Evolutionary conservation across 371 early-diverging fungal genomes (phyloP), one percentile per base, ranked within the genome.

Genomic region (Mucor racemosus): DNA sequence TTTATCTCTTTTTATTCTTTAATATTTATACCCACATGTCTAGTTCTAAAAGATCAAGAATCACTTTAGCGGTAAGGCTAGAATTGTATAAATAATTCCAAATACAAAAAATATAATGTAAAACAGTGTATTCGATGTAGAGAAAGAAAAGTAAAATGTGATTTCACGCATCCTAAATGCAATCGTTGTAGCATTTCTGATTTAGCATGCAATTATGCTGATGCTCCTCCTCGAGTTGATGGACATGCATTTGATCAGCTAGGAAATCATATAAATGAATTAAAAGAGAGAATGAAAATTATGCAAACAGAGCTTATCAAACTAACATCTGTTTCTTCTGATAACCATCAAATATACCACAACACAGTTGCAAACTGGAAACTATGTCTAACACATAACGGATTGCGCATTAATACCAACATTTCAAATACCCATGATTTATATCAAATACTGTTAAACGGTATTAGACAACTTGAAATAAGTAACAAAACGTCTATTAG

Each of bases 71-170:
- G 33, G 78, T 78, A 75, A 73, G 73, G 7, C 3, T 10, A 38
- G 7, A 44, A 7, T 15, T 44, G 17, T 53, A 5, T 10, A 4
- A 21, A 6, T 26, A 10, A 13, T 4, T 26, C 3, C 14, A 31
- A 11, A 26, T 2, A 4, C 21, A 21, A 11, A 13, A 14, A 17
- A n/a, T 53, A 26, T 53, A 53, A 53, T 13, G 13, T 53, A 21
- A 50, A 15, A n/a, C 38, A 81, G 82, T 81, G 82, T 58, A 77
- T 79, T 66, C 79, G 77, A 11, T 87, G 87, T 73, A 78, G 85
- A 58, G 84, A 86, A 73, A 86, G 86, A 56, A 87, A 86, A 66
- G 84, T 87, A 46, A 87, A 87, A 58, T 87, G 88, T 67, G 86
- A 87, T 66, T 82, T 82, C 65, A 82, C 84, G 7, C 88, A 82